Evolutionary conservation across 2,329 filamentous ascomycete genomes (phyloP).

Genomic region (Colletotrichum trifolii): DNA sequence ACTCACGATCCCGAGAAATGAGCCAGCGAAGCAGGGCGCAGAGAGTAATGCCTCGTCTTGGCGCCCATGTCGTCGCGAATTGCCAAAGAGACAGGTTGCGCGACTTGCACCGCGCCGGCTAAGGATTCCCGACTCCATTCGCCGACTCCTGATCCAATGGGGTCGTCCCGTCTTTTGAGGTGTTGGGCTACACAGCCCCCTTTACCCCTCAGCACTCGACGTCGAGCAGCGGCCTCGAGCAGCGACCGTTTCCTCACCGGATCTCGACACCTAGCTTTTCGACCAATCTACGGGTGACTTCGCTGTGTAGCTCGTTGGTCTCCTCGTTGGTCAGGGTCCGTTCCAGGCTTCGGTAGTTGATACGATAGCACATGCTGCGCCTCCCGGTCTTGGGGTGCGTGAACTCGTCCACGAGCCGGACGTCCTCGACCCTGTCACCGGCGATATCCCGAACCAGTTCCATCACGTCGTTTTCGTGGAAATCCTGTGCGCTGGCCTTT

Average conservation of each 20-base stretch:
- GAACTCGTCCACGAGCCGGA: slow-evolving; percentile 86
- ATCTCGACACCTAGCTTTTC: slow-evolving; percentile 82
- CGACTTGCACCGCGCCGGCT: slow-evolving; percentile 9
- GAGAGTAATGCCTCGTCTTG: slow-evolving; percentile 13
- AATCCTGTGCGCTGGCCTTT: slow-evolving; percentile 57
- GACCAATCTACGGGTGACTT: slow-evolving; percentile 73
- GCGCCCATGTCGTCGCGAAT: slow-evolving; percentile 20
- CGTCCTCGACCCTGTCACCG: slow-evolving; percentile 89
- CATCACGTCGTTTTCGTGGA: slow-evolving; percentile 98
- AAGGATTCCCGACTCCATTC: slow-evolving; percentile 12
- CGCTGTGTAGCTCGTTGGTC: slow-evolving; percentile 79
- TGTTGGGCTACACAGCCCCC: slow-evolving; percentile 33
- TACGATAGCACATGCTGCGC: slow-evolving; percentile 88
- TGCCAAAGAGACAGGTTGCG: slow-evolving; percentile 2
- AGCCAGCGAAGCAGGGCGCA: slow-evolving; percentile 6
- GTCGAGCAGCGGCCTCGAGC: slow-evolving; percentile 39
- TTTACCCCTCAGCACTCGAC: slow-evolving; percentile 30
- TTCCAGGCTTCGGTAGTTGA: slow-evolving; percentile 94
- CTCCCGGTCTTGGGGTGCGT: slow-evolving; percentile 85
- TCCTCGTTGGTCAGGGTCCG: slow-evolving; percentile 88
- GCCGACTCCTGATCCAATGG: slow-evolving; percentile 5
- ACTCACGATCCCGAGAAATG: slow-evolving; percentile 5
- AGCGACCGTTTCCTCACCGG: slow-evolving; percentile 49
- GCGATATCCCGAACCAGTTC: slow-evolving; percentile 87
- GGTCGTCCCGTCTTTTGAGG: slow-evolving; percentile 28